Conservation (phyloP, 176 grass and related monocot genomes). For the Metroxylon sagu region DNA sequence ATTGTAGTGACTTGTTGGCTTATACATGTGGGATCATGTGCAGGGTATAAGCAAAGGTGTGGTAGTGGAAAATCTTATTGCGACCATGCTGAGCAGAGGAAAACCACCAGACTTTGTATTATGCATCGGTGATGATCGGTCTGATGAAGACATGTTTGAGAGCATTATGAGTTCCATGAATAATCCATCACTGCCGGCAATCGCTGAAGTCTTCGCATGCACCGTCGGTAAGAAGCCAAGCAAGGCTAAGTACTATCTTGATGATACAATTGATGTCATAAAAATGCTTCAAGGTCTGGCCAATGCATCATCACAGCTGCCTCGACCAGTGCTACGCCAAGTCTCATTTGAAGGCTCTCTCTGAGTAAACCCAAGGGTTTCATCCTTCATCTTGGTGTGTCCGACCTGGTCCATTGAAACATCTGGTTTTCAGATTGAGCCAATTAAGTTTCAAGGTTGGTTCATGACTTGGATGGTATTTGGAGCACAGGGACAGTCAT, state of each 20-base stretch:
- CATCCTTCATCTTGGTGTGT: too few relatives aligned
- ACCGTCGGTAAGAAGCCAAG: conserved; percentile 37
- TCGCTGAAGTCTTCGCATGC: conserved; percentile 28
- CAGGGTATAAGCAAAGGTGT: conserved; percentile 34
- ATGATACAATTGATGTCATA: conserved; percentile 25
- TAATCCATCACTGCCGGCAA: not conserved
- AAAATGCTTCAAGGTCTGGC: conserved; percentile 30
- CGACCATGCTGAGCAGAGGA: conserved; percentile 2
- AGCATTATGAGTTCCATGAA: not conserved
- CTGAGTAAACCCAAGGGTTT: too few relatives aligned
- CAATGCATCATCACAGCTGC: not conserved
- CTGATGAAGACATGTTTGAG: conserved; percentile 40
- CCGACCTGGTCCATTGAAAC: too few relatives aligned
- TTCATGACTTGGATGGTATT: too few relatives aligned
- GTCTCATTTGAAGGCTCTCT: conserved; percentile 11
- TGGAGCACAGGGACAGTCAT: too few relatives aligned
- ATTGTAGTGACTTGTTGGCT: not conserved
- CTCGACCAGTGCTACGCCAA: not conserved
- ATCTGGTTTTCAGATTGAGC: too few relatives aligned
- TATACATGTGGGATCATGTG: not conserved
- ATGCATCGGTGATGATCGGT: conserved; percentile 37
- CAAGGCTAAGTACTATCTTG: conserved; percentile 29
- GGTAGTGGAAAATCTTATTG: conserved; percentile 15
- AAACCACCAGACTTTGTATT: conserved; percentile 16
- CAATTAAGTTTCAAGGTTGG: too few relatives aligned